These are phyloP conservation scores for Chrysosphaeria jannelii DNA, from an alignment of 2,329 filamentous ascomycete genomes.

Conservation along the genomic window DNA sequence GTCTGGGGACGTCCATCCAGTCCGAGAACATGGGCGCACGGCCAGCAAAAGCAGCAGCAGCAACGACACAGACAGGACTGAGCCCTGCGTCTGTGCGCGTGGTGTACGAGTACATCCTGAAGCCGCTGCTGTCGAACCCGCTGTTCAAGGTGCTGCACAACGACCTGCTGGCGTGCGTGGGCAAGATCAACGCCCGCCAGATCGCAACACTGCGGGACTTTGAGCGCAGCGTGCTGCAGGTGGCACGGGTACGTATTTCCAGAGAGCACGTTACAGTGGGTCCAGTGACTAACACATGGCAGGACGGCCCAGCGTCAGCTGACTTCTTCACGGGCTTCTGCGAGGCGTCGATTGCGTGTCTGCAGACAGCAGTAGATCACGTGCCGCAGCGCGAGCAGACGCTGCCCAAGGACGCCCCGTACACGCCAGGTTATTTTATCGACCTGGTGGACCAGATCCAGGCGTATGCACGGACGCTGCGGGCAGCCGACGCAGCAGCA, in stretches of 20 bases:
- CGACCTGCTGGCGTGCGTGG: constrained; percentile 48
- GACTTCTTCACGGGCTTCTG: constrained; percentile 59
- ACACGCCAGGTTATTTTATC: constrained; percentile 89
- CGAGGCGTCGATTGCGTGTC: constrained; percentile 65
- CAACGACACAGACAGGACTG: constrained; percentile 23
- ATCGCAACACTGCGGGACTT: constrained; percentile 80
- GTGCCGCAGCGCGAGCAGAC: constrained; percentile 67
- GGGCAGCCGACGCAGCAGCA: constrained; percentile 24
- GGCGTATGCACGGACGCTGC: constrained; percentile 31
- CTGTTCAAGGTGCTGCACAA: constrained; percentile 53
- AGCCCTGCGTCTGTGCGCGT: constrained; percentile 40
- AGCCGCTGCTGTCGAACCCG: constrained; percentile 44
- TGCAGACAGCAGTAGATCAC: constrained; percentile 67
- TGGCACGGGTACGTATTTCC: constrained; percentile 59
- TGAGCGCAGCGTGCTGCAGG: constrained; percentile 74
- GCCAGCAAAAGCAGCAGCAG: constrained; percentile 7
- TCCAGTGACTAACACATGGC: constrained; percentile 11
- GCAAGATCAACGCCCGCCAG: constrained; percentile 53
- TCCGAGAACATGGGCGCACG: constrained; percentile 19
- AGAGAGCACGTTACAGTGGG: no score
- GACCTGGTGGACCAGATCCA: constrained; percentile 85
- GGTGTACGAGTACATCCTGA: constrained; percentile 52
- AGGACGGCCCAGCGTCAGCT: constrained; percentile 51
- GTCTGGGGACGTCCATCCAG: constrained; percentile 54
- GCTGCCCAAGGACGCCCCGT: constrained; percentile 59